These are phyloP conservation scores for Saturnispora kantuleensis DNA, from an alignment of 805 yeast species.

Conservation along the genomic window DNA sequence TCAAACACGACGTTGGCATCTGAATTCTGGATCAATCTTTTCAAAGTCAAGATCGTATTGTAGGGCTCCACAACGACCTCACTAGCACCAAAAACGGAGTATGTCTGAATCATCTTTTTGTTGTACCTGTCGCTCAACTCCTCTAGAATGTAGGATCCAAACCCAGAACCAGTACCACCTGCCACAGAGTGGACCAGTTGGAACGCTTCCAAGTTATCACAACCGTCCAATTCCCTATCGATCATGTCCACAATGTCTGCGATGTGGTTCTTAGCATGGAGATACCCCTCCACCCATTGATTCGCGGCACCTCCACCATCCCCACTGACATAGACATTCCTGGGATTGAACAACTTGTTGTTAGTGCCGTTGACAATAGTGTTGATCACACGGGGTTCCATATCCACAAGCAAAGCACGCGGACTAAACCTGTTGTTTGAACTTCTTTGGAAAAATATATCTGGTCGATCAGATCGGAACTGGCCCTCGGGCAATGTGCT, in stretches of 20 bases:
- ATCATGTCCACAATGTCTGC: slow-evolving; percentile 76
- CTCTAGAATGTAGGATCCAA: slow-evolving; percentile 63
- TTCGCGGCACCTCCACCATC: slow-evolving; percentile 93
- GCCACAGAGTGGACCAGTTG: slow-evolving; percentile 91
- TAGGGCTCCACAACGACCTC: slow-evolving; percentile 99
- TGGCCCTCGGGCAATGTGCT: slow-evolving; percentile 26
- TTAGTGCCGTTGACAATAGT: slow-evolving; percentile 31
- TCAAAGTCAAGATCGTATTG: slow-evolving; percentile 74
- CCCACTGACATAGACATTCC: slow-evolving; percentile 69
- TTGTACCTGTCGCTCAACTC: slow-evolving; percentile 69
- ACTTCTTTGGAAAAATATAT: slow-evolving; percentile 69
- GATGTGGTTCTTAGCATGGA: slow-evolving; percentile 54
- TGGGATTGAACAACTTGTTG: slow-evolving; percentile 60
- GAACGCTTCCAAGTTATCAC: slow-evolving; percentile 85
- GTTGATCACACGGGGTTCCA: slow-evolving; percentile 82
- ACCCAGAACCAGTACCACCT: slow-evolving; percentile 98
- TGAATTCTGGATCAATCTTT: slow-evolving; percentile 71
- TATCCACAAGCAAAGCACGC: slow-evolving; percentile 72
- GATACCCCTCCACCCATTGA: slow-evolving; percentile 89
- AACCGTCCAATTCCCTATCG: slow-evolving; percentile 81
- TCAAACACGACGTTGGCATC: slow-evolving; percentile 81
- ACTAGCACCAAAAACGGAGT: slow-evolving; percentile 78
- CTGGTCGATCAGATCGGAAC: slow-evolving; percentile 59
- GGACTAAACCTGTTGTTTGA: slow-evolving; percentile 75
- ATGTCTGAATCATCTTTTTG: slow-evolving; percentile 75